Percentiles rank a stretch among this genome's conserved stretches.
Conservation (phyloP, 2,329 filamentous ascomycete genomes). For the Ophiocordyceps camponoti-rufipedis region DNA sequence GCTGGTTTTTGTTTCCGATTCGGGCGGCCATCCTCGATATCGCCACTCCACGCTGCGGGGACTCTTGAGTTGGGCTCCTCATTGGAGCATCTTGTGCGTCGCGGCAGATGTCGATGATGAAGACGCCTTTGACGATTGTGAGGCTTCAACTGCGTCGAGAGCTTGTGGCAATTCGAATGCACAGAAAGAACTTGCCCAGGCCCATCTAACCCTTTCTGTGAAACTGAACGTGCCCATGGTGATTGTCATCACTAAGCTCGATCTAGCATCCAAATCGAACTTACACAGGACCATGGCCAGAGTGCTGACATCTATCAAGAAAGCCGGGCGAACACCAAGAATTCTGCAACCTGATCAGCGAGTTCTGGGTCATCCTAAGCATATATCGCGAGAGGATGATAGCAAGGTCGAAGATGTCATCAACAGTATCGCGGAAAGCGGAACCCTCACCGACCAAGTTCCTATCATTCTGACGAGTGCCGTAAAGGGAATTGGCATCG, state of each 20-base stretch:
- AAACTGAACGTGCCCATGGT: conserved; percentile 61
- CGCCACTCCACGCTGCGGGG: conserved; percentile 76
- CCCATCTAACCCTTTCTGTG: conserved; percentile 72
- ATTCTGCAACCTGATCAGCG: conserved; percentile 44
- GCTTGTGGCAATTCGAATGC: conserved; percentile 15
- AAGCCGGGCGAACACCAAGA: conserved; percentile 51
- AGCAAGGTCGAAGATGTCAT: conserved; percentile 38
- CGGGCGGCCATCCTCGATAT: conserved; percentile 79
- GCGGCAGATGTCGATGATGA: conserved; percentile 54
- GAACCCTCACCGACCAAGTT: conserved; percentile 34
- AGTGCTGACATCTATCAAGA: conserved; percentile 62
- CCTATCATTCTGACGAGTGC: conserved; percentile 81
- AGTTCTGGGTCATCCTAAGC: conserved; percentile 31
- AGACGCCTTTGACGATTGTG: conserved; percentile 11
- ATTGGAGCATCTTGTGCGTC: conserved; percentile 82
- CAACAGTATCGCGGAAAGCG: conserved; percentile 25
- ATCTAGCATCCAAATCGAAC: conserved; percentile 58
- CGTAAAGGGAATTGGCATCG: conserved; percentile 68
- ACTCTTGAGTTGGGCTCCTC: conserved; percentile 86
- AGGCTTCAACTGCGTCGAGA: conserved; percentile 24
- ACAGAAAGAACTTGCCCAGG: conserved; percentile 44
- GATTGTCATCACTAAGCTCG: conserved; percentile 79
- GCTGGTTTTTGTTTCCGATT: conserved; percentile 78
- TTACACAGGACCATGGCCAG: conserved; percentile 54
- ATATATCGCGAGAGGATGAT: conserved; percentile 36